These are phyloP conservation scores for Dipodascus albidus DNA, from an alignment of 805 yeast species.

Conservation along the genomic window DNA sequence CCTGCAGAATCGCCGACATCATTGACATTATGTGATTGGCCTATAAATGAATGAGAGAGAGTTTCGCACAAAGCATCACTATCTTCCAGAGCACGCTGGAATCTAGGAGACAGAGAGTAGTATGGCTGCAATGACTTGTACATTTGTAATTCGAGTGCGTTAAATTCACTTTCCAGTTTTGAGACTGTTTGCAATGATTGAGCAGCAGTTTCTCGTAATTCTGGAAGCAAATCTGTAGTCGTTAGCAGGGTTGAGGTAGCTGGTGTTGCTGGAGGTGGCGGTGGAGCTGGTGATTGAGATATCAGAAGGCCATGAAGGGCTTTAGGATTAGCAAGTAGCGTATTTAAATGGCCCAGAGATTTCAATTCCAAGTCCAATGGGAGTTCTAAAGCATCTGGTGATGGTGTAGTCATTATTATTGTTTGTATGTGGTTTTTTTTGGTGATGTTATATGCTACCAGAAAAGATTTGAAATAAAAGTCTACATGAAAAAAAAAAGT, in stretches of 20 bases:
- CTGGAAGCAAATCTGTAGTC: background rate
- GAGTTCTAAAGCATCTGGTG: background rate
- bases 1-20: background rate
- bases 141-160: background rate
- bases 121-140: background rate
- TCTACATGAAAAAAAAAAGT: no score
- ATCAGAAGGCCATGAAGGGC: background rate
- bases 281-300: background rate
- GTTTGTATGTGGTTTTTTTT: background rate
- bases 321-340: background rate
- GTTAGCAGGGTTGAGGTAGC: background rate
- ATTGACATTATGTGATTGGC: background rate
- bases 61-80: background rate
- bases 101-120: background rate
- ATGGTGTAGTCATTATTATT: background rate
- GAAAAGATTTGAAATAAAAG: no score
- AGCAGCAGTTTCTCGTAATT: background rate
- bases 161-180: background rate
- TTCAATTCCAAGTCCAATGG: background rate
- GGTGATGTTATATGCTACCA: no score
- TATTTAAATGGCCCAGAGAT: background rate
- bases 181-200: background rate
- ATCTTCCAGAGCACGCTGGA: background rate
- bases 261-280: background rate
- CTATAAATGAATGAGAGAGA: constrained; percentile 1